Evolutionary conservation across 352 stramenopile genomes (phyloP).

Genomic region (Globisporangium solare): DNA sequence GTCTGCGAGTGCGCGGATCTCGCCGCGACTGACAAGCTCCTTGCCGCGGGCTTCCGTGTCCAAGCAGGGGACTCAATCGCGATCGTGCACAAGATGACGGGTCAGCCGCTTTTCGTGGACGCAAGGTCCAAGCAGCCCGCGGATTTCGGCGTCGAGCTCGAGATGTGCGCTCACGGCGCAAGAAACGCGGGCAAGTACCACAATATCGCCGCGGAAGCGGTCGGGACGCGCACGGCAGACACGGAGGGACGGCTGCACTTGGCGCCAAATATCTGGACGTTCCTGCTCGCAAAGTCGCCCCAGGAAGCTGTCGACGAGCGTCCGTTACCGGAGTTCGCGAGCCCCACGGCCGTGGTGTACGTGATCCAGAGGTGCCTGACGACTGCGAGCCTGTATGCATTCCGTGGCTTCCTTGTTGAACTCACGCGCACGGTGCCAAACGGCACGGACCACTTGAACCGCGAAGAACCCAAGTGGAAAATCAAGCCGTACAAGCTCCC

Average conservation of each 20-base stretch:
- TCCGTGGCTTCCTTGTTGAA: constrained; percentile 42
- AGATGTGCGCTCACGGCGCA: constrained; percentile 42
- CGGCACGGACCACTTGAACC: constrained; percentile 49
- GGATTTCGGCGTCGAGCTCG: constrained; percentile 79
- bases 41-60: constrained; percentile 47
- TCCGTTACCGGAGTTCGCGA: constrained; percentile 35
- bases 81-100: constrained; percentile 84
- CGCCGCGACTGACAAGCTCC: constrained; percentile 56
- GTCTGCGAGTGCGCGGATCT: constrained; percentile 60
- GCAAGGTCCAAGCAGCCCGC: constrained; percentile 61
- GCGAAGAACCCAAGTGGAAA: constrained; percentile 65
- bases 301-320: constrained; percentile 47
- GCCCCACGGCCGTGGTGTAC: constrained; percentile 29
- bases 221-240: constrained; percentile 58
- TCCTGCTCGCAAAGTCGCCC: constrained; percentile 37
- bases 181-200: constrained; percentile 61
- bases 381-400: constrained; percentile 56
- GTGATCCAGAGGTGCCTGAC: constrained; percentile 53
- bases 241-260: constrained; percentile 51
- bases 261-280: constrained; percentile 58
- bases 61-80: constrained; percentile 43
- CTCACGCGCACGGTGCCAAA: constrained; percentile 37
- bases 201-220: constrained; percentile 55
- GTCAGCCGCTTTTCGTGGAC: constrained; percentile 50
- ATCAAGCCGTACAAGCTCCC: constrained; percentile 45